Percentiles rank a stretch among this genome's conserved stretches.
Conservation (phyloP, 352 stramenopile genomes). For the Phytopythium chamaehyphon region DNA sequence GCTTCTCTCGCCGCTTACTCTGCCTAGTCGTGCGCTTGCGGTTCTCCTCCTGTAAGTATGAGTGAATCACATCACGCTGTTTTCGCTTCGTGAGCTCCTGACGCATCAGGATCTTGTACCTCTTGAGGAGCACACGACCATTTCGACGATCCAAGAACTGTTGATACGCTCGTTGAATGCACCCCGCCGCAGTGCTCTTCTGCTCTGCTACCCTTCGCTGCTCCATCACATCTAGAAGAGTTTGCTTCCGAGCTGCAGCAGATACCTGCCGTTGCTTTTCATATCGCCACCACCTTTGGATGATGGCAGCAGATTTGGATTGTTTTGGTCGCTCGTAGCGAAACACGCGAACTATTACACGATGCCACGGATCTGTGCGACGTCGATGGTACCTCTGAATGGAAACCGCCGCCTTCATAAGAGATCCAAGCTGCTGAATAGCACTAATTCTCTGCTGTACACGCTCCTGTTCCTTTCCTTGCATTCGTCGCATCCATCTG, state of each 20-base stretch:
- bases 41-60: conserved; percentile 36
- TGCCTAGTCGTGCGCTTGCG: conserved; percentile 25
- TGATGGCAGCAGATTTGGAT: conserved; percentile 11
- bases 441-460: not conserved
- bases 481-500: conserved; percentile 11
- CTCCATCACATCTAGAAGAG: conserved; percentile 18
- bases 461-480: not conserved
- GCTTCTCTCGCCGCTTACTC: conserved; percentile 1
- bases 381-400: conserved; percentile 39
- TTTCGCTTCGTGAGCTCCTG: conserved; percentile 41
- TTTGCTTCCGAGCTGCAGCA: not conserved
- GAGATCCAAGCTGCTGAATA: conserved; percentile 11
- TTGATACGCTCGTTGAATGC: conserved; percentile 34
- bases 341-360: conserved; percentile 21
- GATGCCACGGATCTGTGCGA: conserved; percentile 28
- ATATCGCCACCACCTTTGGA: conserved; percentile 21
- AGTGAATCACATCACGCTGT: conserved; percentile 53
- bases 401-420: conserved; percentile 19
- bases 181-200: conserved; percentile 14
- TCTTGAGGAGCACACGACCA: conserved; percentile 31
- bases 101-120: conserved; percentile 42
- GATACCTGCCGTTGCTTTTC: conserved; percentile 11
- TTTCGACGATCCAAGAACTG: conserved; percentile 22
- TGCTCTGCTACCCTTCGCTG: conserved; percentile 17
- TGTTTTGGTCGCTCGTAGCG: conserved; percentile 22